These are phyloP conservation scores for Pseudophaeomoniella oleicola DNA, from an alignment of 2,329 filamentous ascomycete genomes.

Conservation along the genomic window DNA sequence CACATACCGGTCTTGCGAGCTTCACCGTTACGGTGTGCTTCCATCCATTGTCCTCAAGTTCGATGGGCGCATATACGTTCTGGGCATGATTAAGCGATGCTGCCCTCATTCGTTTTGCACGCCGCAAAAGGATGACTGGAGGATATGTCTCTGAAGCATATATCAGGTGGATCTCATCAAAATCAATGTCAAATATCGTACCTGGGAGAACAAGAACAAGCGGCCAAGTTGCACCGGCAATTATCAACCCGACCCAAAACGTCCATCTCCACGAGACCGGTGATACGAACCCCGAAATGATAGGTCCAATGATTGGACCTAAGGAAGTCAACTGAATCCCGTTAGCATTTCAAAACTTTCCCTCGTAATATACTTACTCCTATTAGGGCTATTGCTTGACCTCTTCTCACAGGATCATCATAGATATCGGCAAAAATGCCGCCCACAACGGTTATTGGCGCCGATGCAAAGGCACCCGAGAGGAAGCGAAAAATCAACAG, in stretches of 20 bases:
- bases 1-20: conserved; percentile 52
- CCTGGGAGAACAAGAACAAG: conserved; percentile 49
- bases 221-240: conserved; percentile 43
- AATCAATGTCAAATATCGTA: no score
- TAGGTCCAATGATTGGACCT: conserved; percentile 26
- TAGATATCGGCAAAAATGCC: conserved; percentile 33
- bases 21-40: conserved; percentile 39
- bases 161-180: no score
- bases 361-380: no score
- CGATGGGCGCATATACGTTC: conserved; percentile 42
- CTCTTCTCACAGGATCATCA: conserved; percentile 22
- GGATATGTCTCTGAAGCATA: conserved; percentile 52
- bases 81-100: conserved; percentile 34
- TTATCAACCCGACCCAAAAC: conserved; percentile 48
- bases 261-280: conserved; percentile 29
- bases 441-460: conserved; percentile 27
- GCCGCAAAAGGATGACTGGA: conserved; percentile 40
- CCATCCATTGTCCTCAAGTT: conserved; percentile 39
- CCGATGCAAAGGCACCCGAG: conserved; percentile 23
- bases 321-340: conserved; percentile 23
- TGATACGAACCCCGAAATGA: conserved; percentile 30
- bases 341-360: not conserved
- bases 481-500: conserved; percentile 28
- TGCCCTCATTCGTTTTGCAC: conserved; percentile 43
- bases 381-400: conserved; percentile 23